Base-by-base conservation (phyloP, 176 grass and related monocot genomes). In the Tillandsia fasciculata region DNA sequence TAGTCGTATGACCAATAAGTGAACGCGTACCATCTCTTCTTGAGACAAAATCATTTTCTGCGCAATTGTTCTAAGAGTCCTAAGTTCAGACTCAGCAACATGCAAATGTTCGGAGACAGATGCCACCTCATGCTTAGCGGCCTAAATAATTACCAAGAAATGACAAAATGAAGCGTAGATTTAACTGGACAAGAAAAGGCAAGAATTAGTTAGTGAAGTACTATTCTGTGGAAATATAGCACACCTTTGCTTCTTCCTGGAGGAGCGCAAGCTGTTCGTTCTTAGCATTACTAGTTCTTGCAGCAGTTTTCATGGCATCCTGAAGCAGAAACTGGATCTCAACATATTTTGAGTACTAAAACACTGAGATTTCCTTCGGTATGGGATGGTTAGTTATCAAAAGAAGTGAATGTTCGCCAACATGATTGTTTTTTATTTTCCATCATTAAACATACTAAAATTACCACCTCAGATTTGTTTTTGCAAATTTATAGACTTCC, bases 11-110 rank as follows among this genome's bases (percentile, higher is more conserved):
- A 61, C 15, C 15, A 23, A 18, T 61, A 61, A 18, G 2, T 61
- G 14, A 61, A 23, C 15, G 2, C 53, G 9, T 66, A 97, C 93
- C 89, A 89, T 90, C 66, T 92, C 86, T 87, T 97, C 89, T 72
- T 90, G 86, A 51, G 85, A 92, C 53, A 97, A 79, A 49, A 87
- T 70, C 86, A 90, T 92, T 86, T 80, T 97, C 57, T 91, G 83
- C 15, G 79, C 48, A 49, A 85, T 78, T 85, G 70, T 59, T 47
- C 81, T 85, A 72, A 90, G 74, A 83, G 79, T 83, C 68, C 66
- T 90, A 66, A 92, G 13, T 77, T 87, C 84, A 70, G 79, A 81
- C 78, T 83, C 80, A 66, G 74, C 10, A 77, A 78, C 70, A 68
- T 87, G 80, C 72, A 85, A 15, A 76, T 75, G 68, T 53, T 64